Base-by-base conservation (phyloP, 371 early-diverging fungal genomes). In the Mortierella sp. region DNA sequence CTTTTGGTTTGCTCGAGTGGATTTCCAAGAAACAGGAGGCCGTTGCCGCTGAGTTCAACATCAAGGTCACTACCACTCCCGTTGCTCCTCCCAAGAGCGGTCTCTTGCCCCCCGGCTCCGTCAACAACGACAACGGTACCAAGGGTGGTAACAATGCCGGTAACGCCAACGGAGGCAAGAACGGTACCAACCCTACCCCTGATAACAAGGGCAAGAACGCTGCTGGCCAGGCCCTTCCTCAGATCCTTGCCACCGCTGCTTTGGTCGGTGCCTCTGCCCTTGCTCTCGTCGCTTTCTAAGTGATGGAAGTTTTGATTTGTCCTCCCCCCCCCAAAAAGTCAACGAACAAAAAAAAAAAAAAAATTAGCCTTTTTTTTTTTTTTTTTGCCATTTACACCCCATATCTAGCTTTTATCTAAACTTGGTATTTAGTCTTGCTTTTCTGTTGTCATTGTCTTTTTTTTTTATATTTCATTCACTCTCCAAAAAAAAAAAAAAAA, bases 1-100 rank as follows among this genome's bases (percentile, higher is more conserved):
- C 60, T 51, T 81, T 70, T 68, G 88, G 88, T 79, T 66, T 87
- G 51, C 44, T 84, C 25, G 77, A 85, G 74, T 87, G 83, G 82
- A 81, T 81, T 50, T 23, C 23, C 66, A 51, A 45, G 46, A 75
- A 73, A 59, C 53, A 76, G 2, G 14, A 57, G 0, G 70, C 73
- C 7, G 81, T 81, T 21, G 70, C 71, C 60, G 74, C 68, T 12
- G 86, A 87, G 70, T 86, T 85, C 70, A 74, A 80, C 7, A 68
- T 87, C 47, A 58, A 72, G 5, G 71, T 88, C 66, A 71, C 75
- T 25, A 47, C 76, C 4, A 62, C 75, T 3, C 86, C 86, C 55
- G 75, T 81, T 19, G 82, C 76, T 46, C 85, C 86, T 43, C 83
- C 88, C 45, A 58, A 62, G 52, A 48, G 43, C 14, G 30, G 37